phyloP scores from a whole-genome alignment of 257 asterid species.

The Solanum corneliomulleri region DNA sequence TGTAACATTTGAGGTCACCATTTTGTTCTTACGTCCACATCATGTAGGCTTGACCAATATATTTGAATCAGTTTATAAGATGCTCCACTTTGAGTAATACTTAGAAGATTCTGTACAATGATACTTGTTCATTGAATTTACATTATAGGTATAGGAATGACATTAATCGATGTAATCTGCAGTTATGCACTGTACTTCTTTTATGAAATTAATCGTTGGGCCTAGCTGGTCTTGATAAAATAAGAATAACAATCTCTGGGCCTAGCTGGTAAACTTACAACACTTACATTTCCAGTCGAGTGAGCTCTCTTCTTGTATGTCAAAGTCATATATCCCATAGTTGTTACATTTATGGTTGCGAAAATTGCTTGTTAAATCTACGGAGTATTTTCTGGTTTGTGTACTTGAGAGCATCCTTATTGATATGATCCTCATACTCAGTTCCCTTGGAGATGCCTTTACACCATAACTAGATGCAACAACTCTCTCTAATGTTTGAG shows the following conservation, averaged over 20 bases:
- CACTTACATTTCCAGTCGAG: neutral
- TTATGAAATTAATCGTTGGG: neutral
- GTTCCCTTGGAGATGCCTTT: neutral
- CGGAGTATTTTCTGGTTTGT: neutral
- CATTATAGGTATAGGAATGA: neutral
- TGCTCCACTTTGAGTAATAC: neutral
- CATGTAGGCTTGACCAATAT: neutral
- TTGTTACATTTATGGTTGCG: neutral
- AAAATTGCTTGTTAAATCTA: neutral
- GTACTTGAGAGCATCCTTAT: neutral
- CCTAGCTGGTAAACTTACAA: neutral
- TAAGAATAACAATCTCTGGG: neutral
- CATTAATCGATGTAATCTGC: neutral
- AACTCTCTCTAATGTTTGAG: neutral
- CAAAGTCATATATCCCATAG: neutral
- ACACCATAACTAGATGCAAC: neutral
- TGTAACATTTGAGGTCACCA: neutral
- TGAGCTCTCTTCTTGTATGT: neutral
- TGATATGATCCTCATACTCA: neutral
- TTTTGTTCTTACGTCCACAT: neutral
- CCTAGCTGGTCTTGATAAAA: neutral
- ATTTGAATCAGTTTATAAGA: neutral
- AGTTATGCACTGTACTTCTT: neutral
- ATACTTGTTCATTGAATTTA: neutral
- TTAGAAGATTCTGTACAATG: neutral